Evolutionary conservation across 106 monocot genomes (phyloP).

Genomic region (Posidonia australis): DNA sequence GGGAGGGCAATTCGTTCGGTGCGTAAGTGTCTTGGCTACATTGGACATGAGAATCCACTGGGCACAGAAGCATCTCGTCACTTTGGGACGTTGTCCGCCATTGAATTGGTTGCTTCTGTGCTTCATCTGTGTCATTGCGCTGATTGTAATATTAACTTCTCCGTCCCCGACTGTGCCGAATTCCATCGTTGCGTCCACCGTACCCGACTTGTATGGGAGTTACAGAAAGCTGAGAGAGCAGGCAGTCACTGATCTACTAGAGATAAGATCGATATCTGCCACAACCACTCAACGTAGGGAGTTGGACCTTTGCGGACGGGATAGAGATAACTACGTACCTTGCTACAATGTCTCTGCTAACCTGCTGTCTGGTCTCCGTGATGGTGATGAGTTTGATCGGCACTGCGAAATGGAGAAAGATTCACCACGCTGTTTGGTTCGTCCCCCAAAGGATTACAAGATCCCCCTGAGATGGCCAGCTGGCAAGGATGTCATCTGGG

Average conservation of each 20-base stretch:
- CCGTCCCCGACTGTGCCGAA: not conserved
- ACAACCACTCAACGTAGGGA: conserved; percentile 6
- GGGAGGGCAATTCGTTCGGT: not conserved
- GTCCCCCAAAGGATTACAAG: conserved; percentile 29
- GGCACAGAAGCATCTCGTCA: conserved; percentile 6
- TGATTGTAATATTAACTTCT: conserved; percentile 9
- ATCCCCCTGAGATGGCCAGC: conserved; percentile 31
- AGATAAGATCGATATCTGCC: conserved; percentile 17
- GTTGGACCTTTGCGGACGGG: conserved; percentile 20
- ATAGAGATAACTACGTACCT: conserved; percentile 30
- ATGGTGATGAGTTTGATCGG: conserved; percentile 24
- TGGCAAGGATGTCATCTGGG: conserved; percentile 32
- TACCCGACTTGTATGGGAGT: conserved; percentile 4
- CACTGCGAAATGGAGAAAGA: conserved; percentile 14
- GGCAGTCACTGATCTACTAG: conserved; percentile 11
- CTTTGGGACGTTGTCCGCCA: conserved; percentile 8
- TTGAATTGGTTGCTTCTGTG: conserved; percentile 18
- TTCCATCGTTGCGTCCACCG: not conserved
- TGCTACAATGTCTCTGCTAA: conserved; percentile 28
- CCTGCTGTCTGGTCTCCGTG: conserved; percentile 8
- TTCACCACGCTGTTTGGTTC: conserved; percentile 16
- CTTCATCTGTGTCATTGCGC: conserved; percentile 6
- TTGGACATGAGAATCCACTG: conserved; percentile 19
- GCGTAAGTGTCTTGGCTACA: not conserved
- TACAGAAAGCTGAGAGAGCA: conserved; percentile 19